These are phyloP conservation scores for Aspergillaceae sp. DNA, from an alignment of 2,329 filamentous ascomycete genomes.

Conservation along the genomic window DNA sequence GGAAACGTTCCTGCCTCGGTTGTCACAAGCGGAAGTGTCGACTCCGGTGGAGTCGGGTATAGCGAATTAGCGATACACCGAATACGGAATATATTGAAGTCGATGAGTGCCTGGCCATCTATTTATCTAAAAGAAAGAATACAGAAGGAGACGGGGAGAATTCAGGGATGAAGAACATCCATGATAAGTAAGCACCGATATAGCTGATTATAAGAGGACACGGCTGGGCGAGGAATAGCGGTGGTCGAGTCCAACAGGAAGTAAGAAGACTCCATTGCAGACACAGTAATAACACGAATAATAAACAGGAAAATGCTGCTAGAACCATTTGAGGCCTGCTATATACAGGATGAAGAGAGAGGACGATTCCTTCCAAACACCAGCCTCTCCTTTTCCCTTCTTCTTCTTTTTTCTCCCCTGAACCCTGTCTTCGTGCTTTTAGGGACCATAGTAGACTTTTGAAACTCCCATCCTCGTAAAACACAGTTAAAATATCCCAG, in stretches of 20 bases:
- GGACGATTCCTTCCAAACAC: constrained; percentile 21
- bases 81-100: too few relatives aligned
- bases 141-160: too few relatives aligned
- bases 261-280: too few relatives aligned
- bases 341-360: constrained; percentile 23
- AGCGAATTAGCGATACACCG: too few relatives aligned
- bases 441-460: constrained; percentile 23
- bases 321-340: constrained; percentile 10
- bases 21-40: neutral
- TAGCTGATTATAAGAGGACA: too few relatives aligned
- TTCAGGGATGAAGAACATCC: too few relatives aligned
- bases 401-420: neutral
- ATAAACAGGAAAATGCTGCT: neutral
- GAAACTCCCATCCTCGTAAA: constrained; percentile 11
- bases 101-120: too few relatives aligned
- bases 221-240: too few relatives aligned
- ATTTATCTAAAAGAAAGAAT: too few relatives aligned
- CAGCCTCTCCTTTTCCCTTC: constrained; percentile 11
- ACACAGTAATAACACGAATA: neutral
- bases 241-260: too few relatives aligned
- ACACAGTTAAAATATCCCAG: constrained; percentile 17
- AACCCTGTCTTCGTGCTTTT: constrained; percentile 5
- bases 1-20: constrained; percentile 3
- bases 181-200: too few relatives aligned
- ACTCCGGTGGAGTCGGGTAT: neutral